Base-by-base conservation (phyloP, 306 rosid species). In the Quercus glauca region DNA sequence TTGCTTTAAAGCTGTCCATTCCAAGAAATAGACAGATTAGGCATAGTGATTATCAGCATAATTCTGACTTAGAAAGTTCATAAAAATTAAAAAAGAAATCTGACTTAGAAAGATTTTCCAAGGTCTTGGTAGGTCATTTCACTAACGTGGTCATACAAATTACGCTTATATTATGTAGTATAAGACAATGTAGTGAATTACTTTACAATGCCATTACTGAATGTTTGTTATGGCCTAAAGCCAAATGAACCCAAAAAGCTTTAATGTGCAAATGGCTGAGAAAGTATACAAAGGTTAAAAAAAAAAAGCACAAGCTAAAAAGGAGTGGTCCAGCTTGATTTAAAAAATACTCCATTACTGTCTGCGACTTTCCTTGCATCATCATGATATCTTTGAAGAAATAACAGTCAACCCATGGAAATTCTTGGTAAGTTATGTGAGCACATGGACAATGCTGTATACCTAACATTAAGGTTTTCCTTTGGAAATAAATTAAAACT, bases 101-200 rank as follows among this genome's bases (percentile, higher is more conserved):
- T 74, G 86, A 86, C 83, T 60, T 80, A 7, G 20, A 26, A 37
- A 69, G 4, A 8, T 23, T 55, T 6, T 55, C 61, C 28, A 1
- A 63, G 20, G 69, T 13, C 55, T 26, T 81, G 83, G 81, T 78
- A 83, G 76, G 59, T 71, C 75, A 45, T 56, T 71, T 67, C 65
- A 26, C 41, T 31, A 15, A 28, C 43, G 35, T 4, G 53, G 12
- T 3, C 10, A 37, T 19, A n/a, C 60, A 71, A 45, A 55, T 55
- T 56, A 68, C 14, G 60, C 45, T 23, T 73, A 60, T 63, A 71
- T 67, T 25, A 64, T 41, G 0, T 8, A 58, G 65, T 41, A 69
- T 26, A 13, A 45, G 53, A 78, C 76, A 55, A 63, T 25, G 57
- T 65, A 82, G 29, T 3, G 58, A 73, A 17, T 69, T 59, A 73